phyloP scores from a whole-genome alignment of 23 red algal species.

The Pyropia haitanensis region DNA sequence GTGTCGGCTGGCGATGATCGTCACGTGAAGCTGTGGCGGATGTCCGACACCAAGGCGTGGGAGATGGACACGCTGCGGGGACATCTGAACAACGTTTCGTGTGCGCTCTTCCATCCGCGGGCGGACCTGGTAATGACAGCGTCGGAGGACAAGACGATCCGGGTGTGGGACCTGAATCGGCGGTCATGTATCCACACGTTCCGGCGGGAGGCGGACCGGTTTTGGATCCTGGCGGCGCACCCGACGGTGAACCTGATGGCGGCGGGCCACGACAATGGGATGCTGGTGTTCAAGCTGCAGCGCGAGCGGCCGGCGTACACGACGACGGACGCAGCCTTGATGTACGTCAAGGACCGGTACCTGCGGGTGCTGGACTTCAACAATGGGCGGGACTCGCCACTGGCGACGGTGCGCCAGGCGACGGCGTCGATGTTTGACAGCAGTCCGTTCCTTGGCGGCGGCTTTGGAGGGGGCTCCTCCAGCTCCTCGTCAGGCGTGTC shows the following conservation, averaged over 20 bases:
- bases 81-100: slow-evolving; percentile 99
- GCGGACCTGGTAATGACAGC: slow-evolving; percentile 83
- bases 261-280: slow-evolving; percentile 92
- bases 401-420: slow-evolving; percentile 60
- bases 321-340: slow-evolving; percentile 32
- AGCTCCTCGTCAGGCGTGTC: not conserved
- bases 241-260: slow-evolving; percentile 82
- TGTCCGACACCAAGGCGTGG: slow-evolving; percentile 88
- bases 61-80: slow-evolving; percentile 94
- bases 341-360: slow-evolving; percentile 87
- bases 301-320: slow-evolving; percentile 89
- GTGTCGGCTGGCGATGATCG: slow-evolving; percentile 95
- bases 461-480: slow-evolving; percentile 20
- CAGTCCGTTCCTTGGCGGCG: not conserved
- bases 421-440: slow-evolving; percentile 62
- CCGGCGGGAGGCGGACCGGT: slow-evolving; percentile 86
- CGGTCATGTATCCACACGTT: slow-evolving; percentile 85
- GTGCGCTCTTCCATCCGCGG: slow-evolving; percentile 92
- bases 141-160: slow-evolving; percentile 95
- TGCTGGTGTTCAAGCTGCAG: slow-evolving; percentile 95
- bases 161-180: slow-evolving; percentile 95
- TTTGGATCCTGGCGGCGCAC: slow-evolving; percentile 97
- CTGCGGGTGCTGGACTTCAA: slow-evolving; percentile 85
- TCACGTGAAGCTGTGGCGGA: slow-evolving; percentile 91
- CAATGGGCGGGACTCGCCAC: slow-evolving; percentile 81